Evolutionary conservation across 2,329 filamentous ascomycete genomes (phyloP), one percentile per base, ranked within the genome.

Genomic region (Teratosphaeria epicoccoides): DNA sequence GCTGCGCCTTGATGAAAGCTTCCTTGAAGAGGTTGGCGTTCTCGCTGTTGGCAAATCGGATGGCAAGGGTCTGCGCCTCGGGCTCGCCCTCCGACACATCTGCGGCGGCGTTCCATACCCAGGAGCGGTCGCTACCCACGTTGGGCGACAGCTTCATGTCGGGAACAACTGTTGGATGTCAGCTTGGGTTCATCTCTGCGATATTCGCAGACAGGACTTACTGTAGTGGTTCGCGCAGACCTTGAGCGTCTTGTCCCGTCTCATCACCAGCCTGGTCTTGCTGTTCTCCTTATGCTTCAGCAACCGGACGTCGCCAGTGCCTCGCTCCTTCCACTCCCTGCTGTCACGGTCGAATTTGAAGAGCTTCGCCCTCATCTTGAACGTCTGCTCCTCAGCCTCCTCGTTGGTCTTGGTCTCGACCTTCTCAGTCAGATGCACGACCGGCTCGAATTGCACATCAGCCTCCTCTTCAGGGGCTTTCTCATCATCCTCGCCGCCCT

Each of bases 141-240:
- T 98, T 98, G 73, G 93, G 89, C 57, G 87, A 91, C 59, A 98
- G 85, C 79, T 95, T 96, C 91, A 98, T 97, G 74, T 96, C 91
- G 57, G 91, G 91, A 56, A 95, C 88, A 67, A 98, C 90, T 95
- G 50, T 33, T 47, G 49, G 45, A 55, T 43, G 44, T 61, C 45
- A 58, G 53, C 47, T 48, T 2, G 20, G 6, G 26, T 26, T 24
- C 2, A 46, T 25, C 26, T 45, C 12, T n/a, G 12, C 20, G 33
- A 2, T n/a, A 46, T 24, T 28, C 22, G 12, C 11, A 46, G 7
- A 6, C 44, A 49, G 69, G 57, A 49, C 62, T 40, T 84, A 95
- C 90, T 85, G 76, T 98, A 98, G 81, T 98, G 93, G 80, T 98
- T 98, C 70, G 93, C 93, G 84, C 93, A 98, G 74, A 98, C 93